These are phyloP conservation scores for Diddensiella caesifluorescens DNA, from an alignment of 805 yeast species.

Conservation along the genomic window DNA sequence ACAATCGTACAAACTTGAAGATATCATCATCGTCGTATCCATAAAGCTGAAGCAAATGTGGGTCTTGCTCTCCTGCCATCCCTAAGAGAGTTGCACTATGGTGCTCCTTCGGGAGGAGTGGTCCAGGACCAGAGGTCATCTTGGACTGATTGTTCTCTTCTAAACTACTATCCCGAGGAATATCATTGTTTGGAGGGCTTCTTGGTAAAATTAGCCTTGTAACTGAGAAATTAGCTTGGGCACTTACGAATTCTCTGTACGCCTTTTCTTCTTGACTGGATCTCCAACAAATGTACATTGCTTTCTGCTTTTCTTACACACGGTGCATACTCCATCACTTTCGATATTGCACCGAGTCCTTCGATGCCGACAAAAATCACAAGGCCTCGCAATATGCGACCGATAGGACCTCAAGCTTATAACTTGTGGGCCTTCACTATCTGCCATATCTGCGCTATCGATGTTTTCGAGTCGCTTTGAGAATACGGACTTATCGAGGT, in stretches of 20 bases:
- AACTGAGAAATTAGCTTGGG: too few species aligned
- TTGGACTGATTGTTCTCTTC: too few species aligned
- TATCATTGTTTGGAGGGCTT: too few species aligned
- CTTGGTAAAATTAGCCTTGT: too few species aligned
- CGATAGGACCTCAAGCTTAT: too few species aligned
- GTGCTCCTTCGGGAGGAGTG: constrained; percentile 23
- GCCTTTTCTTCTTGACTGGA: constrained; percentile 18
- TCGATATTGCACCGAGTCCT: constrained; percentile 19
- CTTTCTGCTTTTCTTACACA: constrained; percentile 17
- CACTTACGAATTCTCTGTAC: too few species aligned
- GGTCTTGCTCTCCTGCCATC: constrained; percentile 32
- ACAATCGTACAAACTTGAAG: constrained; percentile 28
- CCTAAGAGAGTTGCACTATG: constrained; percentile 28
- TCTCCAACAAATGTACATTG: constrained; percentile 20
- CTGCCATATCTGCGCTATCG: too few species aligned
- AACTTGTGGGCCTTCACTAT: too few species aligned
- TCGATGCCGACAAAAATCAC: constrained; percentile 22
- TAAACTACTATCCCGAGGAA: background rate
- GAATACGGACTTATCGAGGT: too few species aligned
- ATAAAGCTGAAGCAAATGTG: constrained; percentile 26
- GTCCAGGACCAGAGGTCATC: too few species aligned
- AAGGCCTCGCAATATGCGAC: constrained; percentile 19
- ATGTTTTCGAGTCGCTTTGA: too few species aligned
- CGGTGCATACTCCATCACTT: constrained; percentile 15
- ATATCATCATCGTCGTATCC: constrained; percentile 20